Conservation (phyloP, 208 protist species). For the Acanthamoeba triangularis region DNA sequence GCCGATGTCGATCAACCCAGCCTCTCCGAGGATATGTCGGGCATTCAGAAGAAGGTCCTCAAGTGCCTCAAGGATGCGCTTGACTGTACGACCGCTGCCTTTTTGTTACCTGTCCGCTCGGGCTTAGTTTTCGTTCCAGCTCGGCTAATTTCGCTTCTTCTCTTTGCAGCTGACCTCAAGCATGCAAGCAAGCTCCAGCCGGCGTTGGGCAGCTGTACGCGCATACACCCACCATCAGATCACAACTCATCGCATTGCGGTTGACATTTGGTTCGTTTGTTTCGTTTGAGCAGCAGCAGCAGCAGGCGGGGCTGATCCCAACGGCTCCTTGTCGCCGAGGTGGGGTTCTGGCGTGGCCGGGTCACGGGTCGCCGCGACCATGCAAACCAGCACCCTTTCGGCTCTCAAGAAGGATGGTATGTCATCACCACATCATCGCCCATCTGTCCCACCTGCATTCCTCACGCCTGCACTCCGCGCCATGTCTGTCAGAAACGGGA, state of each 20-base stretch:
- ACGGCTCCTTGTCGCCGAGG: too few relatives aligned
- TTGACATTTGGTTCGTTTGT: too few relatives aligned
- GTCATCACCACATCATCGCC: not conserved
- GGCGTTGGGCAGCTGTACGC: not conserved
- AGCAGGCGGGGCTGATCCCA: too few relatives aligned
- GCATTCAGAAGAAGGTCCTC: slow-evolving; percentile 2
- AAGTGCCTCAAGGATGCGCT: slow-evolving; percentile 33
- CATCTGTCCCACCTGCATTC: too few relatives aligned
- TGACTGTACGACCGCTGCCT: not conserved
- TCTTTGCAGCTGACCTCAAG: not conserved
- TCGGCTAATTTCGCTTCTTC: too few relatives aligned
- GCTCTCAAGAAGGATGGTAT: slow-evolving; percentile 13
- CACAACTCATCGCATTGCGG: too few relatives aligned
- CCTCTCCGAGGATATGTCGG: not conserved
- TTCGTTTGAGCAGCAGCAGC: too few relatives aligned
- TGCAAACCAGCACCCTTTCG: not conserved
- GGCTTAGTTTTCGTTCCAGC: not conserved
- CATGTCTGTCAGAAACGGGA: not conserved
- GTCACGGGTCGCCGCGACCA: not conserved
- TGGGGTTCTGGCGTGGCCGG: not conserved
- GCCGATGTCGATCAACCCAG: not conserved
- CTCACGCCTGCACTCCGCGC: too few relatives aligned
- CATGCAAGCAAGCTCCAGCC: not conserved
- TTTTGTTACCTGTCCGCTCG: not conserved
- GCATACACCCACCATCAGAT: too few relatives aligned